A percentile compares a stretch with the other conserved stretches of the same genome.
Evolutionary conservation across 768 basidiomycete species (phyloP).

Genomic region (Boletellus emodensis): DNA sequence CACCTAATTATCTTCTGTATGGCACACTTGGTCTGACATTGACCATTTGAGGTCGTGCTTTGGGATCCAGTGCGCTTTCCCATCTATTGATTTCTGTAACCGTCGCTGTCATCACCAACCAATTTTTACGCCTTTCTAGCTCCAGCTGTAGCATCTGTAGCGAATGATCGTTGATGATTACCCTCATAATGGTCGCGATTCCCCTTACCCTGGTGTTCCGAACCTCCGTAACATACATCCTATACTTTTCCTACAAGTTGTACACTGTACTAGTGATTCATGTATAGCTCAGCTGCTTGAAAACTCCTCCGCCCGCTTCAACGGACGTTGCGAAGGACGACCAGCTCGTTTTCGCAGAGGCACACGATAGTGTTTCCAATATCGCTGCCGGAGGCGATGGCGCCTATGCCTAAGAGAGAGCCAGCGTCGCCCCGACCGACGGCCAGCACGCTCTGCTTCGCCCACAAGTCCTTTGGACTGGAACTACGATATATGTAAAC

Average conservation of each 20-base stretch:
- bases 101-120: constrained; percentile 27
- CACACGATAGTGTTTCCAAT: constrained; percentile 49
- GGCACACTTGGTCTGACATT: constrained; percentile 7
- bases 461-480: constrained; percentile 49
- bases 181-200: constrained; percentile 32
- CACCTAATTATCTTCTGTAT: constrained; percentile 7
- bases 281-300: constrained; percentile 19
- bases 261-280: constrained; percentile 30
- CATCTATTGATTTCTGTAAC: constrained; percentile 32
- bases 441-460: constrained; percentile 79
- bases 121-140: constrained; percentile 18
- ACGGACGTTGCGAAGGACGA: constrained; percentile 47
- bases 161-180: constrained; percentile 34
- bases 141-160: constrained; percentile 31
- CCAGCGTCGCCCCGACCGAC: constrained; percentile 69
- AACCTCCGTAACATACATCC: constrained; percentile 34
- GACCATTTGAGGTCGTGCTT: constrained; percentile 13
- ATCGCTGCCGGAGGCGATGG: constrained; percentile 34
- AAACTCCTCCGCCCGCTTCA: constrained; percentile 18
- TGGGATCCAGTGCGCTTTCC: constrained; percentile 23
- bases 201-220: constrained; percentile 23
- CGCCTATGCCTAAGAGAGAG: constrained; percentile 72
- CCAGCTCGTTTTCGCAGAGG: constrained; percentile 72
- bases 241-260: constrained; percentile 35
- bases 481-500: constrained; percentile 79